Percentiles rank a stretch among this genome's conserved stretches.
These are phyloP conservation scores for Mycena indigotica DNA, from an alignment of 768 basidiomycete species.

Conservation along the genomic window DNA sequence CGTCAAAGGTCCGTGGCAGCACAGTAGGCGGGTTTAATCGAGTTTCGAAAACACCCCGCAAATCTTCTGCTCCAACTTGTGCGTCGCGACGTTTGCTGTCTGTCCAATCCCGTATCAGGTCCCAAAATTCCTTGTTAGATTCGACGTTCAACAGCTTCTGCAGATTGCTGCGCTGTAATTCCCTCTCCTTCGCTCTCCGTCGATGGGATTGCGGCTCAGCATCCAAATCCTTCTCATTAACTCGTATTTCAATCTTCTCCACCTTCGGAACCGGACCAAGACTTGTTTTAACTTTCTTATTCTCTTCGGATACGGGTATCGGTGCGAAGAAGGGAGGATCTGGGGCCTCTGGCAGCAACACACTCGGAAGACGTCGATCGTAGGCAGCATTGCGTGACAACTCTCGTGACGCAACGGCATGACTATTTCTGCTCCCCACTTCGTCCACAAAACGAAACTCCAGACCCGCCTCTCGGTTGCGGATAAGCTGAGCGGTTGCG, in stretches of 20 bases:
- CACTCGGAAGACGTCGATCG: neutral
- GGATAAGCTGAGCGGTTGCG: neutral
- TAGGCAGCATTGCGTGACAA: neutral
- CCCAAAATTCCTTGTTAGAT: neutral
- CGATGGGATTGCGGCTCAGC: neutral
- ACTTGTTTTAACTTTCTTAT: neutral
- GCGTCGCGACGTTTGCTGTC: neutral
- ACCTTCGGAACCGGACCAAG: neutral
- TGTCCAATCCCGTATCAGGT: neutral
- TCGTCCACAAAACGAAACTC: neutral
- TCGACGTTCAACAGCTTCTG: neutral
- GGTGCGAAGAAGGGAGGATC: neutral
- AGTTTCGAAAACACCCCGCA: neutral
- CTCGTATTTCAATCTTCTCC: neutral
- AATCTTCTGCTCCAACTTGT: neutral
- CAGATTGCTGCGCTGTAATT: neutral
- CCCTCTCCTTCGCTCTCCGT: neutral
- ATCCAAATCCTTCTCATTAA: neutral
- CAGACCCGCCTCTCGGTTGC: neutral
- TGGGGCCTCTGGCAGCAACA: neutral
- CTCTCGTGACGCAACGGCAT: neutral
- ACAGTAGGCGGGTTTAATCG: neutral
- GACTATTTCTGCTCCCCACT: neutral
- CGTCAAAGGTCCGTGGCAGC: neutral
- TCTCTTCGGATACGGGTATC: neutral